Conservation (phyloP, 345 rosid species). For the Melastoma malabathricum region DNA sequence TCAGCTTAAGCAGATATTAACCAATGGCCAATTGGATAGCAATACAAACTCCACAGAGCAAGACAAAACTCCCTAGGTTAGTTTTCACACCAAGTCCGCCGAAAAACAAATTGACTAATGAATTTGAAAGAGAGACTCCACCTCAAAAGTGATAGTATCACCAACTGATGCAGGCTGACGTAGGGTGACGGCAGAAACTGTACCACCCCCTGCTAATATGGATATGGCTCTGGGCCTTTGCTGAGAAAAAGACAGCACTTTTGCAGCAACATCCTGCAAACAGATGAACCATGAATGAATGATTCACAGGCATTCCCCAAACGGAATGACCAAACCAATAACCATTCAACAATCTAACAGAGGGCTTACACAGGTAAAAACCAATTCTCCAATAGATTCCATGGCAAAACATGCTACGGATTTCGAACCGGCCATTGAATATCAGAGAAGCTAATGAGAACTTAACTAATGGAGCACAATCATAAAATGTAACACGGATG, state of each 20-base stretch:
- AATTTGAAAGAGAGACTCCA: conserved; percentile 20
- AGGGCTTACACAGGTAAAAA: too few species aligned
- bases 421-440: too few species aligned
- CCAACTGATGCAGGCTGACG: conserved; percentile 62
- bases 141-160: conserved; percentile 62
- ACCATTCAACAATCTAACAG: not conserved
- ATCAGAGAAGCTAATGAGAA: too few species aligned
- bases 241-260: conserved; percentile 64
- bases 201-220: conserved; percentile 84
- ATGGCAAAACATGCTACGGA: too few species aligned
- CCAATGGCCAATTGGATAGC: too few species aligned
- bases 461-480: too few species aligned
- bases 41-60: too few species aligned
- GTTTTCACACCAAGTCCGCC: too few species aligned
- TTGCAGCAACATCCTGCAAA: conserved; percentile 72
- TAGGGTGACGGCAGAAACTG: conserved; percentile 75
- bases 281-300: conserved; percentile 2
- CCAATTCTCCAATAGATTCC: too few species aligned
- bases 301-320: not conserved
- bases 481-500: too few species aligned
- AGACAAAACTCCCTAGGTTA: too few species aligned
- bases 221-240: conserved; percentile 88
- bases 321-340: not conserved
- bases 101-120: not conserved
- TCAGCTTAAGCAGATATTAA: too few species aligned